phyloP scores from a whole-genome alignment of 2,329 filamentous ascomycete species.

The Exophiala xenobiotica region DNA sequence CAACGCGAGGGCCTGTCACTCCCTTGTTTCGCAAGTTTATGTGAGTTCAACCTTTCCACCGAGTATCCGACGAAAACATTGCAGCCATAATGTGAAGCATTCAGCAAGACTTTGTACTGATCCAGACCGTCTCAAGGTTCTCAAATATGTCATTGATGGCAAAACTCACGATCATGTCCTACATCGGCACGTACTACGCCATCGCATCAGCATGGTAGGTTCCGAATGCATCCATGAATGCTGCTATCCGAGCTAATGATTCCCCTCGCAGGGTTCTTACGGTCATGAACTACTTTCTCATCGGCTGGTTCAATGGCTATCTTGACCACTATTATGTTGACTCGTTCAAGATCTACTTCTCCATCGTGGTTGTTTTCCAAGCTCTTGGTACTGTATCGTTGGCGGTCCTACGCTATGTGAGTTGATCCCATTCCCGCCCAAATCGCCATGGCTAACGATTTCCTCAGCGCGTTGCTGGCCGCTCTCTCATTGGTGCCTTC shows the following conservation, averaged over 20 bases:
- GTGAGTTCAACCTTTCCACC: not conserved
- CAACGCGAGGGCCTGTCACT: constrained; percentile 73
- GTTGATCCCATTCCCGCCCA: not conserved
- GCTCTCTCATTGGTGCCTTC: constrained; percentile 50
- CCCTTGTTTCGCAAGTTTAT: constrained; percentile 71
- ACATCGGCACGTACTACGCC: constrained; percentile 62
- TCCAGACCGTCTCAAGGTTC: no score
- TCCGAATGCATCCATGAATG: no score
- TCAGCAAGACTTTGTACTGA: constrained; percentile 37
- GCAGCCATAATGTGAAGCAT: not conserved
- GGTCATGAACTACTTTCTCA: constrained; percentile 66
- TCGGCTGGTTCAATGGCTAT: constrained; percentile 68
- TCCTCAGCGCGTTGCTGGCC: constrained; percentile 52
- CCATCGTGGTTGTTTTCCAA: constrained; percentile 62
- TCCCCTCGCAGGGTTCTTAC: constrained; percentile 51
- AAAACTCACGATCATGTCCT: constrained; percentile 69
- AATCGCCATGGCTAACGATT: no score
- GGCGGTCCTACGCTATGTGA: constrained; percentile 59
- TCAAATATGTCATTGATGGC: constrained; percentile 60
- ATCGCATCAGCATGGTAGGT: constrained; percentile 60
- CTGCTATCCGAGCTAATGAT: not conserved
- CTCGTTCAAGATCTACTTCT: constrained; percentile 62
- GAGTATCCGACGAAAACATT: not conserved
- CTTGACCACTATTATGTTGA: constrained; percentile 67
- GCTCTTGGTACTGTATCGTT: constrained; percentile 53